These are phyloP conservation scores for Cucumis hystrix DNA, from an alignment of 306 rosid genomes.

Conservation along the genomic window DNA sequence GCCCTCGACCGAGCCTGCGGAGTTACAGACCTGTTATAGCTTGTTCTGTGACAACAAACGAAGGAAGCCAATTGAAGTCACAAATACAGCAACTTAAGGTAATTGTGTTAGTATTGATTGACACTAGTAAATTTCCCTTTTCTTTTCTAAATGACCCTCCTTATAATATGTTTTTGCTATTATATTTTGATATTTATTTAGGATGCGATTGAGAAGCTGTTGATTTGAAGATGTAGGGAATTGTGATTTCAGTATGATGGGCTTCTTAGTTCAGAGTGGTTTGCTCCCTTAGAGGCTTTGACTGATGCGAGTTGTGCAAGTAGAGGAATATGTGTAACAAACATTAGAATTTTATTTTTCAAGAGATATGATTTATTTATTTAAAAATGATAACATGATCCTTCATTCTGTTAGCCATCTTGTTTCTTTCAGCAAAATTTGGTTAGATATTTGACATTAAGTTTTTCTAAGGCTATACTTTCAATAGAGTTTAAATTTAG, in stretches of 20 bases:
- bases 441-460: not conserved
- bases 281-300: conserved; percentile 65
- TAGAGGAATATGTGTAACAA: conserved; percentile 15
- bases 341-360: not conserved
- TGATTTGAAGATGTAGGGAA: conserved; percentile 29
- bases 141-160: not conserved
- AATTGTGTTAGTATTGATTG: not conserved
- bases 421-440: not conserved
- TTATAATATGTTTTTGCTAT: not conserved
- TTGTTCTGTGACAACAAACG: conserved; percentile 76
- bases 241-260: conserved; percentile 42
- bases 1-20: conserved; percentile 96
- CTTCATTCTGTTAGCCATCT: not conserved
- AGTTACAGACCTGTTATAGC: conserved; percentile 85
- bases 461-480: too few species aligned
- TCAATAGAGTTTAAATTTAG: too few species aligned
- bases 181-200: conserved; percentile 16
- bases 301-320: conserved; percentile 26
- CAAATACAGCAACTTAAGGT: conserved; percentile 86
- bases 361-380: not conserved
- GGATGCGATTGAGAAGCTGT: conserved; percentile 95
- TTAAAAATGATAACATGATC: not conserved
- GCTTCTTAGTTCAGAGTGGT: conserved; percentile 48
- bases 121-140: not conserved
- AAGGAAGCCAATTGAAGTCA: conserved; percentile 86